These are phyloP conservation scores for Symmetrospora coprosmae DNA, from an alignment of 768 basidiomycete genomes.

Conservation along the genomic window DNA sequence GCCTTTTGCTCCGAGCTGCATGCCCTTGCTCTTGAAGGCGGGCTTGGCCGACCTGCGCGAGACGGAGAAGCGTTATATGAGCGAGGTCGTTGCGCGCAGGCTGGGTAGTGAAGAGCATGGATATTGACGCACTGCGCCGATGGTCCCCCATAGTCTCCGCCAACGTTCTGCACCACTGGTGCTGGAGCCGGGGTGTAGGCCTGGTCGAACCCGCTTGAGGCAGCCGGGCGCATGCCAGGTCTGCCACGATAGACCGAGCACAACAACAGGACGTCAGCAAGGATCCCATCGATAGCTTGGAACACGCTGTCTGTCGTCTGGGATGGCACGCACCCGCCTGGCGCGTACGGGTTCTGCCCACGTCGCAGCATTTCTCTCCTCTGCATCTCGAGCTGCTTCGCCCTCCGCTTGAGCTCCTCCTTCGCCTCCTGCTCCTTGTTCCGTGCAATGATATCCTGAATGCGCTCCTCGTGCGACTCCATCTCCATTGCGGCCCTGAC, in stretches of 20 bases:
- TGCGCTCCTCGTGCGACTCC: constrained; percentile 47
- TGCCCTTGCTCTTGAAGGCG: constrained; percentile 86
- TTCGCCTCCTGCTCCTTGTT: constrained; percentile 99
- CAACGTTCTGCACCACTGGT: constrained; percentile 7
- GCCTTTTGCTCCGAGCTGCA: constrained; percentile 81
- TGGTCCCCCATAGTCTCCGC: constrained; percentile 11
- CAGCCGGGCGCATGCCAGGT: constrained; percentile 1
- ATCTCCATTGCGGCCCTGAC: constrained; percentile 43
- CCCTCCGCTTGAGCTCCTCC: constrained; percentile 92
- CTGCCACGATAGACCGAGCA: too few species aligned
- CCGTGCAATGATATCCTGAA: constrained; percentile 95
- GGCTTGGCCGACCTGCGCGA: too few species aligned
- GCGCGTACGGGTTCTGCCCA: constrained; percentile 35
- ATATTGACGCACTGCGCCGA: constrained; percentile 8
- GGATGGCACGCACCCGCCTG: constrained; percentile 21
- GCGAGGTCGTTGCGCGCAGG: too few species aligned
- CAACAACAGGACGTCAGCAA: too few species aligned
- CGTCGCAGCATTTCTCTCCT: constrained; percentile 82
- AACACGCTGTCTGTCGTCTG: too few species aligned
- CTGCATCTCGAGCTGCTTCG: constrained; percentile 96
- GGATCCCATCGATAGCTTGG: too few species aligned
- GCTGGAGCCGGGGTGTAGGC: constrained; percentile 23
- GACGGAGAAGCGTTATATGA: too few species aligned
- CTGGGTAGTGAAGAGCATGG: too few species aligned
- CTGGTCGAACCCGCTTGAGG: background rate